Evolutionary conservation across 192 early-diverging fungal genomes (phyloP).

Genomic region (Umbelopsis sp.): DNA sequence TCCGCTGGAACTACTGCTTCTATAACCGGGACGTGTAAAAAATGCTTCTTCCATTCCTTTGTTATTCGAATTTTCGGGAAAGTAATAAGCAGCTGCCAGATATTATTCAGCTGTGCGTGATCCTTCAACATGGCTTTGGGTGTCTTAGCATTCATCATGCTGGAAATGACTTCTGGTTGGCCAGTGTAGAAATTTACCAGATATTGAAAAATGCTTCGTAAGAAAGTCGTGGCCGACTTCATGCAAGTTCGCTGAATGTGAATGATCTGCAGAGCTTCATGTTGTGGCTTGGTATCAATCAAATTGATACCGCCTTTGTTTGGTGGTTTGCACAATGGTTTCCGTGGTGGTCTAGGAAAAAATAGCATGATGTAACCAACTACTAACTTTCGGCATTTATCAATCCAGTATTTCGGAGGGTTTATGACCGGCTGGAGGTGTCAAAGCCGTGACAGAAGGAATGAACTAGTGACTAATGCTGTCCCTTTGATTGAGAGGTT

Average conservation of each 20-base stretch:
- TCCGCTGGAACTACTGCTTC: too few relatives aligned
- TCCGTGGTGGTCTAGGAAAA: neutral
- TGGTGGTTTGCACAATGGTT: neutral
- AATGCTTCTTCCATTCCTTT: too few relatives aligned
- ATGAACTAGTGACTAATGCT: neutral
- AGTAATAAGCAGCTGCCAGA: too few relatives aligned
- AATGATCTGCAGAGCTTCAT: neutral
- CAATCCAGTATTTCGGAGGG: neutral
- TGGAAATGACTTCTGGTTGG: too few relatives aligned
- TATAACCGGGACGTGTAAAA: too few relatives aligned
- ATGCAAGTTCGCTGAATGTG: neutral
- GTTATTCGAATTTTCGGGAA: too few relatives aligned
- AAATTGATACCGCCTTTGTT: neutral
- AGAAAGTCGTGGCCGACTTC: too few relatives aligned
- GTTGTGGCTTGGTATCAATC: neutral
- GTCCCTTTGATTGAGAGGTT: conserved; percentile 17
- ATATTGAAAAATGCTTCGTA: too few relatives aligned
- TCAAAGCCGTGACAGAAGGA: conserved; percentile 22
- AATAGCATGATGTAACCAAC: neutral
- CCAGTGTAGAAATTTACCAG: too few relatives aligned
- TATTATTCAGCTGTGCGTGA: too few relatives aligned
- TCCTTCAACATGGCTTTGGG: too few relatives aligned
- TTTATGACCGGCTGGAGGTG: neutral
- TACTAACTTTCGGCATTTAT: neutral
- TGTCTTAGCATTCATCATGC: too few relatives aligned